Conservation (phyloP, 495 filamentous ascomycete genomes). For the Darksidea phi region DNA sequence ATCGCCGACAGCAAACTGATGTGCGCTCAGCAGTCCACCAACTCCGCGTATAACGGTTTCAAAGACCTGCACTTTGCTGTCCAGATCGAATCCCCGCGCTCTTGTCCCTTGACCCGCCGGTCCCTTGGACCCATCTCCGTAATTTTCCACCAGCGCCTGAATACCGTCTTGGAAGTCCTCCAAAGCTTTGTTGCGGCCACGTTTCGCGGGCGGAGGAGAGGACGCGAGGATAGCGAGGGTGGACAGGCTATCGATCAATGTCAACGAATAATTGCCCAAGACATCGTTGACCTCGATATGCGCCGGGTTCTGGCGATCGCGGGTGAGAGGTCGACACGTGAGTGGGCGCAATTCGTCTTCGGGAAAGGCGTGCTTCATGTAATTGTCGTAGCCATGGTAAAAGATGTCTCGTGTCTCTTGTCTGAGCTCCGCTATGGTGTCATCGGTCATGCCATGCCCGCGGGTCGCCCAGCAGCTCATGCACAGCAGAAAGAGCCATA, state of each 20-base stretch:
- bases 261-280: constrained; percentile 93
- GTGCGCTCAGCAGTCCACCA: constrained; percentile 86
- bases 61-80: constrained; percentile 97
- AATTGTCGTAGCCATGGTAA: constrained; percentile 95
- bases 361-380: constrained; percentile 89
- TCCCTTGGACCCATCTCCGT: constrained; percentile 77
- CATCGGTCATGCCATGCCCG: constrained; percentile 44
- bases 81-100: constrained; percentile 86
- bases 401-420: constrained; percentile 89
- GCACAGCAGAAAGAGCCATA: constrained; percentile 38
- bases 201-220: constrained; percentile 42
- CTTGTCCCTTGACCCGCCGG: constrained; percentile 68
- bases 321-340: constrained; percentile 76
- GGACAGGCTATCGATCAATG: constrained; percentile 89
- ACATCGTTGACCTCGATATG: constrained; percentile 93
- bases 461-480: constrained; percentile 17
- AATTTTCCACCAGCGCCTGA: constrained; percentile 73
- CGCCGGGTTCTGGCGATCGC: constrained; percentile 74
- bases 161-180: constrained; percentile 79
- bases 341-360: constrained; percentile 94
- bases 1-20: constrained; percentile 87
- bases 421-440: constrained; percentile 44
- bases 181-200: constrained; percentile 60
- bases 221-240: constrained; percentile 90
- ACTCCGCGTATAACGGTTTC: constrained; percentile 94